These are phyloP conservation scores for Cercospora zeae-maydis DNA, from an alignment of 2,329 filamentous ascomycete species.

Conservation along the genomic window DNA sequence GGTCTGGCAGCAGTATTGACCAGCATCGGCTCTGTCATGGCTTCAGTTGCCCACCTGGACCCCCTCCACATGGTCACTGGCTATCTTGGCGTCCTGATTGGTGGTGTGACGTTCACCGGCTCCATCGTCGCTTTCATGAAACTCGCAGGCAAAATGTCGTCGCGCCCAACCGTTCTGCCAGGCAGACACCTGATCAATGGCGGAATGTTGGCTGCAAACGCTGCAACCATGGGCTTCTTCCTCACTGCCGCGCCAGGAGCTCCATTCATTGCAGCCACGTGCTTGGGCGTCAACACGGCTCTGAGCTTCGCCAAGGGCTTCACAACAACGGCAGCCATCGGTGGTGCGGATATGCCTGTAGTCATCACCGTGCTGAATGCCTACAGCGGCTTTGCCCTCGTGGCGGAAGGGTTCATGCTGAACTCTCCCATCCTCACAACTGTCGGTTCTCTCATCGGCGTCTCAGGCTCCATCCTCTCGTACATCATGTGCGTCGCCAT, in stretches of 20 bases:
- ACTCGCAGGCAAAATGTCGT: conserved; percentile 77
- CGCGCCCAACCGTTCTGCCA: conserved; percentile 67
- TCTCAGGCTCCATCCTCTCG: conserved; percentile 82
- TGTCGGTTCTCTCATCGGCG: conserved; percentile 81
- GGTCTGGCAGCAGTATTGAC: conserved; percentile 85
- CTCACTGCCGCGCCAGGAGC: conserved; percentile 76
- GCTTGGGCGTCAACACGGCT: conserved; percentile 69
- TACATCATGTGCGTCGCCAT: conserved; percentile 87
- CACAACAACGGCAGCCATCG: conserved; percentile 83
- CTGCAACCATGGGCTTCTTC: conserved; percentile 80
- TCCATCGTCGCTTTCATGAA: conserved; percentile 88
- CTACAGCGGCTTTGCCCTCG: conserved; percentile 84
- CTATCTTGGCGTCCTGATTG: conserved; percentile 79
- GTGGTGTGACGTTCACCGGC: conserved; percentile 83
- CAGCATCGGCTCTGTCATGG: conserved; percentile 81
- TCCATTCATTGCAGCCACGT: conserved; percentile 73
- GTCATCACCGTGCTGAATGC: conserved; percentile 88
- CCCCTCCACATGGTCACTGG: conserved; percentile 81
- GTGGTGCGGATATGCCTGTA: conserved; percentile 91
- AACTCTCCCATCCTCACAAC: conserved; percentile 81
- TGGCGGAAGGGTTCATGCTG: conserved; percentile 89
- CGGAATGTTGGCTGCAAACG: conserved; percentile 69
- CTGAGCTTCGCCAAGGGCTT: conserved; percentile 83
- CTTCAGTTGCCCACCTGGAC: conserved; percentile 61
- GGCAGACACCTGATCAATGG: conserved; percentile 74